Percentiles rank a stretch among this genome's conserved stretches.
phyloP scores from a whole-genome alignment of 495 filamentous ascomycete genomes.

The Thermochaetoides thermophila region DNA sequence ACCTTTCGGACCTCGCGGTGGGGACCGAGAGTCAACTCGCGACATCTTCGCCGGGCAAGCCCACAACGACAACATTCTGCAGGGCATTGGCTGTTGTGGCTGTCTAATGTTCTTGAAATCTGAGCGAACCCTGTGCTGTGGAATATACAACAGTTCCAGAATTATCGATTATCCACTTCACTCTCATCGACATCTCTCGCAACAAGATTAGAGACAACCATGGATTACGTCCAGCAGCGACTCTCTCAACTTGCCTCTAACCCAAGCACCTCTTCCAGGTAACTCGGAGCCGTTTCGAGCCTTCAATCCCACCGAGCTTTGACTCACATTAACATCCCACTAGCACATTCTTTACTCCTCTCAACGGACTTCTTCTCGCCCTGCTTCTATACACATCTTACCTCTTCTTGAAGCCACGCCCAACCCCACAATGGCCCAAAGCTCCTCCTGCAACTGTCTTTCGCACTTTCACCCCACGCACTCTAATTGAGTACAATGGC shows the following conservation, averaged over 20 bases:
- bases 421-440: slow-evolving; percentile 40
- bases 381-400: slow-evolving; percentile 58
- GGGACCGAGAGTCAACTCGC: no score
- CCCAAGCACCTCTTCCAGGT: slow-evolving; percentile 8
- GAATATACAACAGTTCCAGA: no score
- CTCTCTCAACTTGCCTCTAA: slow-evolving; percentile 34
- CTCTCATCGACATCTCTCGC: no score
- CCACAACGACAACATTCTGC: no score
- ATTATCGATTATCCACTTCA: no score
- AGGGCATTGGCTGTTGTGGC: no score
- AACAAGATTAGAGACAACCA: slow-evolving; percentile 12
- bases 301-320: no score
- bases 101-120: no score
- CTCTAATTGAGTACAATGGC: slow-evolving; percentile 81
- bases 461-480: slow-evolving; percentile 77
- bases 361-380: slow-evolving; percentile 61
- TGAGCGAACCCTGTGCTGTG: no score
- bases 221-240: slow-evolving; percentile 43
- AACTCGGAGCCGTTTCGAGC: no score
- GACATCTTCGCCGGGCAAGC: no score
- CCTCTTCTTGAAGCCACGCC: slow-evolving; percentile 40
- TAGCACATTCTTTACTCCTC: slow-evolving; percentile 53
- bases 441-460: slow-evolving; percentile 66
- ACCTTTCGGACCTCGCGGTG: no score
- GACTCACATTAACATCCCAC: slow-evolving; percentile 21